Percentiles rank a stretch among this genome's conserved stretches.
Conservation (phyloP, 2,329 filamentous ascomycete genomes). For the Pleurostoma richardsiae region DNA sequence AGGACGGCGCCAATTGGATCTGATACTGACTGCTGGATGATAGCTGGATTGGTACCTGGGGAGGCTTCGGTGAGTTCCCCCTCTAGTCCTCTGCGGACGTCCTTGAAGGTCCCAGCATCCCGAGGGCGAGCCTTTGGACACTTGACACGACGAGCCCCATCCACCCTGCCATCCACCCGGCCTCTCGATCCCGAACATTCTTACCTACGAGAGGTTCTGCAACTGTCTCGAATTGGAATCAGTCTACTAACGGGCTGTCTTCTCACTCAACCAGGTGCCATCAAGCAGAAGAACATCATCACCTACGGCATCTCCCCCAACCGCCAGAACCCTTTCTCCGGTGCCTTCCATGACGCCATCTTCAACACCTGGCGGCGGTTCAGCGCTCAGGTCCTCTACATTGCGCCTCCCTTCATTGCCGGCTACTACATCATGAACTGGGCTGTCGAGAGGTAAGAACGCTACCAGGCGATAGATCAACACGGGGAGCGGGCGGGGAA, state of each 20-base stretch:
- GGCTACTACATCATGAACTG: slow-evolving; percentile 85
- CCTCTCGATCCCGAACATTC: no score
- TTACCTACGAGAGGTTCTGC: no score
- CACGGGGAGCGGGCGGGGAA: no score
- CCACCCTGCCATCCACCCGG: no score
- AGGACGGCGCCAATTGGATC: no score
- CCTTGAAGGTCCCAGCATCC: no score
- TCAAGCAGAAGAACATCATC: slow-evolving; percentile 58
- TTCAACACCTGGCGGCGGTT: slow-evolving; percentile 95
- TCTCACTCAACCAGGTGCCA: slow-evolving; percentile 34
- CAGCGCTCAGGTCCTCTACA: slow-evolving; percentile 82
- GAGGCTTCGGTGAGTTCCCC: slow-evolving; percentile 49
- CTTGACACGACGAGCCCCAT: no score
- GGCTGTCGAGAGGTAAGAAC: slow-evolving; percentile 79
- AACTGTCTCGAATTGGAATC: no score
- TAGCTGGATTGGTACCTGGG: slow-evolving; percentile 73
- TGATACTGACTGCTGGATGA: slow-evolving; percentile 15
- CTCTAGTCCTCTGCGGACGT: no score
- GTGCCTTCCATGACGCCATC: slow-evolving; percentile 71
- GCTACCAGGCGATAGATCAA: no score
- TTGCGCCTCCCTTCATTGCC: slow-evolving; percentile 70
- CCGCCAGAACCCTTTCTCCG: slow-evolving; percentile 82
- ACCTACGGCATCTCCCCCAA: slow-evolving; percentile 78
- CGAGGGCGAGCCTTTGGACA: no score
- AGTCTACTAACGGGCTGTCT: no score